phyloP scores from a whole-genome alignment of 2,329 filamentous ascomycete genomes.

The Apiospora phragmitis region DNA sequence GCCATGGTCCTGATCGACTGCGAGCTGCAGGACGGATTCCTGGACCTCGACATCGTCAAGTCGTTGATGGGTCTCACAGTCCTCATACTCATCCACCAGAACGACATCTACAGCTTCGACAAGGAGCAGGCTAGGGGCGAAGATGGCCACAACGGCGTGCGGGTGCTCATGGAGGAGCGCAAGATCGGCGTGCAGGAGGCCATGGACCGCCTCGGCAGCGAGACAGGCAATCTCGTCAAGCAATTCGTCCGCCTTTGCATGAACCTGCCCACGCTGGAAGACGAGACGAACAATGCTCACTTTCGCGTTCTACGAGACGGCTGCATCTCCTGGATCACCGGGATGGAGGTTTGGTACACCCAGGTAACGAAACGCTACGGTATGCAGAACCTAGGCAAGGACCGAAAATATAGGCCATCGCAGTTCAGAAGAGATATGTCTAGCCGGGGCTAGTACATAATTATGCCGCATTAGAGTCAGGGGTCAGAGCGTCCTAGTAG shows the following conservation, averaged over 20 bases:
- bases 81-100: background rate
- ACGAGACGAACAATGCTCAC: background rate
- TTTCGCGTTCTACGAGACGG: background rate
- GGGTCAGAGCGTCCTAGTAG: too few relatives aligned
- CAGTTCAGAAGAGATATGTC: background rate
- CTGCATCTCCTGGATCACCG: background rate
- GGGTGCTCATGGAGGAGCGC: background rate
- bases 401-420: background rate
- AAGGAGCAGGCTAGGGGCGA: background rate
- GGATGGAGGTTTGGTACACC: background rate
- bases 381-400: background rate
- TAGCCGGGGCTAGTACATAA: too few relatives aligned
- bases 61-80: background rate
- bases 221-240: background rate
- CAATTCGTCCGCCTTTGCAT: background rate
- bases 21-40: background rate
- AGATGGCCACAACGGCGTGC: background rate
- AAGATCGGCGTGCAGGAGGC: background rate
- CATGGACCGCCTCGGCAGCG: background rate
- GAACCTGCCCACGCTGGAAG: background rate
- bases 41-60: background rate
- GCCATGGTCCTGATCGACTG: background rate
- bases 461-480: too few relatives aligned
- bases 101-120: slow-evolving; percentile 2
- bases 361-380: background rate